Percentiles rank a stretch among this genome's conserved stretches.
Conservation (phyloP, 1,284 basidiomycete genomes). For the Ustilago shanxiensis region DNA sequence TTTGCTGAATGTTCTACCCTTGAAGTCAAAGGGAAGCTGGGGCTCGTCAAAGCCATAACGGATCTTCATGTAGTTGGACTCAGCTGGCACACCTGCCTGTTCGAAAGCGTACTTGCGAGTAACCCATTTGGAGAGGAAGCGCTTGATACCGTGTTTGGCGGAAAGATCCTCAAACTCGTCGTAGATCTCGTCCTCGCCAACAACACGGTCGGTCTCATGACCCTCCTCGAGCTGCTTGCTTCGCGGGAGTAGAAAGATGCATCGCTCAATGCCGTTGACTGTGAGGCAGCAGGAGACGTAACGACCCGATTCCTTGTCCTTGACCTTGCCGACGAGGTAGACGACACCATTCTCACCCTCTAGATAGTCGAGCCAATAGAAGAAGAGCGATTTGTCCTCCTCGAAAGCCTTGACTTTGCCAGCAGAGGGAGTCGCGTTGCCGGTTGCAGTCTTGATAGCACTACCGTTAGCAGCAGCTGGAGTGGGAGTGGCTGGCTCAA, state of each 20-base stretch:
- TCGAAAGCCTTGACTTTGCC: slow-evolving; percentile 58
- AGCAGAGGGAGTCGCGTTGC: slow-evolving; percentile 26
- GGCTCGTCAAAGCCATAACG: slow-evolving; percentile 70
- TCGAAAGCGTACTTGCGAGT: slow-evolving; percentile 94
- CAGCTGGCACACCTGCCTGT: slow-evolving; percentile 83
- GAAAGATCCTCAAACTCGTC: slow-evolving; percentile 86
- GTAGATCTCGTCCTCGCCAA: slow-evolving; percentile 78
- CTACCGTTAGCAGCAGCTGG: slow-evolving; percentile 18
- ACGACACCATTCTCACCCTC: slow-evolving; percentile 66
- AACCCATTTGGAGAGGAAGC: slow-evolving; percentile 79
- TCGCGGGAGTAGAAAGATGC: slow-evolving; percentile 89
- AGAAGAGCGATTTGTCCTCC: slow-evolving; percentile 61
- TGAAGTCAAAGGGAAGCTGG: slow-evolving; percentile 76
- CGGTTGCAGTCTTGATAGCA: slow-evolving; percentile 24
- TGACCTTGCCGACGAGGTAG: slow-evolving; percentile 68
- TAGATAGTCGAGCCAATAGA: slow-evolving; percentile 68
- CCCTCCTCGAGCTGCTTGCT: slow-evolving; percentile 71
- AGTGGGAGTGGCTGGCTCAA: slow-evolving; percentile 36
- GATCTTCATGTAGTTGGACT: slow-evolving; percentile 87
- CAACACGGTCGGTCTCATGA: slow-evolving; percentile 78
- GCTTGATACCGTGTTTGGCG: slow-evolving; percentile 80
- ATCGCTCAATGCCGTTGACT: slow-evolving; percentile 87
- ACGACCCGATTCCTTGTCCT: slow-evolving; percentile 69
- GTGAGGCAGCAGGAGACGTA: slow-evolving; percentile 92
- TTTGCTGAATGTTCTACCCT: slow-evolving; percentile 85